These are phyloP conservation scores for Elymus sibiricus DNA, from an alignment of 176 grass and related monocot genomes.

Conservation along the genomic window DNA sequence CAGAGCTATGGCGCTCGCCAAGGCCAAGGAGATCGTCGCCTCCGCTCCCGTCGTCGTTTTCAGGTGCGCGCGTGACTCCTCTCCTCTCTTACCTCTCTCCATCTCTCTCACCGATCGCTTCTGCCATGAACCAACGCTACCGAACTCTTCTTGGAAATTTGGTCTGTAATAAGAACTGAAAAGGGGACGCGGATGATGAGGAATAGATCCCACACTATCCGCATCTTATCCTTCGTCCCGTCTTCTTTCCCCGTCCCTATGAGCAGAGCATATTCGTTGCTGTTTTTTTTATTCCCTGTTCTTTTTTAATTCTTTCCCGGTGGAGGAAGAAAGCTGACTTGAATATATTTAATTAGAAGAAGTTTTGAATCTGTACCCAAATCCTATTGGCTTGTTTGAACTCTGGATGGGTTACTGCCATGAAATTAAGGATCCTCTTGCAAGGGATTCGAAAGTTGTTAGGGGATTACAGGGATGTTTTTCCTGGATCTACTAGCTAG, in stretches of 20 bases:
- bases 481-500: not conserved
- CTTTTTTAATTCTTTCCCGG: not conserved
- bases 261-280: conserved; percentile 2
- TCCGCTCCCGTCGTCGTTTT: conserved; percentile 73
- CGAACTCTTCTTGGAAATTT: not conserved
- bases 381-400: not conserved
- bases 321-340: not conserved
- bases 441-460: not conserved
- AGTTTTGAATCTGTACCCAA: not conserved
- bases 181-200: not conserved
- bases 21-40: conserved; percentile 72
- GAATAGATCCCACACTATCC: not conserved
- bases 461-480: not conserved
- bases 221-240: not conserved
- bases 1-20: conserved; percentile 54
- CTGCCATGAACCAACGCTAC: not conserved
- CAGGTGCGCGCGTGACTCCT: conserved; percentile 37
- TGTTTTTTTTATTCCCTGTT: not conserved
- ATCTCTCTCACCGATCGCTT: too few species aligned
- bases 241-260: not conserved
- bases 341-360: not conserved
- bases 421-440: not conserved
- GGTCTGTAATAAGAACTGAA: not conserved
- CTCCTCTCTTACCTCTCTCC: not conserved
- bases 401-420: not conserved